These are phyloP conservation scores for Elsinoe fawcettii DNA, from an alignment of 2,329 filamentous ascomycete species.

Conservation along the genomic window DNA sequence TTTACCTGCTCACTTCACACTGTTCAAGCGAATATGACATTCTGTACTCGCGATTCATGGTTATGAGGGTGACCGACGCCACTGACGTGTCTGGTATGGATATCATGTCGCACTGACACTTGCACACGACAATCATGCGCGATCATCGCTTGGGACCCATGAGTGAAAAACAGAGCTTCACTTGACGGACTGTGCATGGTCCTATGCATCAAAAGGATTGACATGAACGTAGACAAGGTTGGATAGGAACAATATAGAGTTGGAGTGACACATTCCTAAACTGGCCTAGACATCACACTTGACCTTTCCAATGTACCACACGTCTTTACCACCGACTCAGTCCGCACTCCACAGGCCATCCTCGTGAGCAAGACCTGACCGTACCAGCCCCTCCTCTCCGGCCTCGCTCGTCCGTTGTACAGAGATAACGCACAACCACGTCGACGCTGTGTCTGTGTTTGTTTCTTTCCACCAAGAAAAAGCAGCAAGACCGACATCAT, in stretches of 20 bases:
- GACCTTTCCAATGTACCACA: background rate
- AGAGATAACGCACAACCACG: background rate
- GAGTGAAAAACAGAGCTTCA: no score
- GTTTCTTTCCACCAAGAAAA: background rate
- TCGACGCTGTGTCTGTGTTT: background rate
- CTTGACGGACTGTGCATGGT: no score
- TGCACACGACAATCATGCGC: background rate
- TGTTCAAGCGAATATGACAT: background rate
- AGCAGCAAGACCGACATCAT: background rate
- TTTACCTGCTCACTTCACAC: background rate
- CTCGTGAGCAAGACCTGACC: background rate
- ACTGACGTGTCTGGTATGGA: background rate
- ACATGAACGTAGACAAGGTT: background rate
- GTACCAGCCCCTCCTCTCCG: background rate
- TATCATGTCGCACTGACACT: background rate
- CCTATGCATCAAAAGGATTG: background rate
- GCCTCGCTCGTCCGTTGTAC: conserved; percentile 10
- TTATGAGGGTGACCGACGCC: background rate
- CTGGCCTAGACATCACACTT: background rate
- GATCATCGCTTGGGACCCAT: background rate
- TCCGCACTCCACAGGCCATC: no score
- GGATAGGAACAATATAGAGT: background rate
- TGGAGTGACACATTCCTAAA: conserved; percentile 3
- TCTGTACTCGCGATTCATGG: background rate
- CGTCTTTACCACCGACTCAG: background rate